These are phyloP conservation scores for Stylonectria norvegica DNA, from an alignment of 2,329 filamentous ascomycete species.

Conservation along the genomic window DNA sequence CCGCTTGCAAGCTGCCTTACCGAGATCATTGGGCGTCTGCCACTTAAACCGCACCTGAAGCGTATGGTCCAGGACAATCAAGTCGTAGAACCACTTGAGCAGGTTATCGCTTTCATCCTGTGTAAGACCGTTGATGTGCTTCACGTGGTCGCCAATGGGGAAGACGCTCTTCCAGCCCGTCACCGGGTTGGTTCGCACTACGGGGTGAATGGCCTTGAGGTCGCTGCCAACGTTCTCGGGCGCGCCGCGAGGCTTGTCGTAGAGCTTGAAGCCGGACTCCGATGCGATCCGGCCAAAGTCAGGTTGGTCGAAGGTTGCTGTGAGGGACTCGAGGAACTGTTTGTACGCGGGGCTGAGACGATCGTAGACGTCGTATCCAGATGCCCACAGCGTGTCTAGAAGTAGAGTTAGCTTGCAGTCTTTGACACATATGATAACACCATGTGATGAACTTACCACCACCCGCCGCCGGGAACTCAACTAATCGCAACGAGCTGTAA, in stretches of 20 bases:
- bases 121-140: slow-evolving; percentile 48
- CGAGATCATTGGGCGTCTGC: slow-evolving; percentile 43
- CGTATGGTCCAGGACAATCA: slow-evolving; percentile 54
- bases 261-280: slow-evolving; percentile 42
- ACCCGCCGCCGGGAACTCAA: slow-evolving; percentile 51
- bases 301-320: slow-evolving; percentile 51
- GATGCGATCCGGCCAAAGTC: slow-evolving; percentile 42
- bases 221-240: slow-evolving; percentile 48
- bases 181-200: slow-evolving; percentile 56
- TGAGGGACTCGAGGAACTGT: slow-evolving; percentile 56
- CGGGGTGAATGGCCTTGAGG: slow-evolving; percentile 50
- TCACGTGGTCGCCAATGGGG: slow-evolving; percentile 48
- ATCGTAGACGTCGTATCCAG: slow-evolving; percentile 65
- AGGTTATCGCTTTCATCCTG: slow-evolving; percentile 46
- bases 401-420: background rate
- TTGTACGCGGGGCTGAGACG: slow-evolving; percentile 55
- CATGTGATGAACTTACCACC: slow-evolving; percentile 38
- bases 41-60: slow-evolving; percentile 49
- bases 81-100: slow-evolving; percentile 49
- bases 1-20: slow-evolving; percentile 19
- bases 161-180: slow-evolving; percentile 57
- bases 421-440: background rate
- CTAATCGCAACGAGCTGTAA: slow-evolving; percentile 56
- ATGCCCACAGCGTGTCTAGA: slow-evolving; percentile 62
- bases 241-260: slow-evolving; percentile 43